A percentile compares a stretch with the other conserved stretches of the same genome.
These are phyloP conservation scores for Pythium phragmitis DNA, from an alignment of 352 stramenopile species.

Conservation along the genomic window DNA sequence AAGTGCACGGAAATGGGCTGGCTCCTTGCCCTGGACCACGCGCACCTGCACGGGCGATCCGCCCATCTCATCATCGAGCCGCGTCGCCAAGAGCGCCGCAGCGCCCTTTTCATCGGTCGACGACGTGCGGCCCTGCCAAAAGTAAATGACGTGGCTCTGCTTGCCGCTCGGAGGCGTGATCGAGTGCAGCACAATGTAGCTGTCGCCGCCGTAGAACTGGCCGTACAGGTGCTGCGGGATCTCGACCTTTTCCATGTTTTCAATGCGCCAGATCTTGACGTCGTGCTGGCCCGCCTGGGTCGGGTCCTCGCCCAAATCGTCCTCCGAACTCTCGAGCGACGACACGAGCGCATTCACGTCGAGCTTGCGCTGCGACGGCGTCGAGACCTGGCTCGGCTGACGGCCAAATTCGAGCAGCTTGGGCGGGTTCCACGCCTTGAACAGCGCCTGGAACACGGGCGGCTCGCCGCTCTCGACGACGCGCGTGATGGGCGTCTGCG, in stretches of 20 bases:
- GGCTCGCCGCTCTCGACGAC: slow-evolving; percentile 85
- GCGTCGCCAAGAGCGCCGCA: slow-evolving; percentile 57
- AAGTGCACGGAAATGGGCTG: slow-evolving; percentile 84
- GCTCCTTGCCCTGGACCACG: slow-evolving; percentile 87
- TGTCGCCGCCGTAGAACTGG: slow-evolving; percentile 94
- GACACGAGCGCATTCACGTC: slow-evolving; percentile 64
- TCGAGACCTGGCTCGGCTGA: slow-evolving; percentile 49
- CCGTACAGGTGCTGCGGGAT: slow-evolving; percentile 81
- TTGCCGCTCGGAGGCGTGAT: slow-evolving; percentile 64
- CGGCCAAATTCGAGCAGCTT: slow-evolving; percentile 67
- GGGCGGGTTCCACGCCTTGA: slow-evolving; percentile 74
- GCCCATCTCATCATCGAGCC: slow-evolving; percentile 85
- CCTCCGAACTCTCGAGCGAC: slow-evolving; percentile 44
- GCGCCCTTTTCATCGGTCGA: slow-evolving; percentile 88
- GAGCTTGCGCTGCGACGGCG: slow-evolving; percentile 44
- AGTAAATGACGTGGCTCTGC: slow-evolving; percentile 88
- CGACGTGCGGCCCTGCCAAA: slow-evolving; percentile 88
- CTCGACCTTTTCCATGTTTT: slow-evolving; percentile 88
- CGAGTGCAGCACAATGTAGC: slow-evolving; percentile 93
- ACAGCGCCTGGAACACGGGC: slow-evolving; percentile 83
- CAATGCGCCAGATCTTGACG: slow-evolving; percentile 90
- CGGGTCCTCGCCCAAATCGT: slow-evolving; percentile 68
- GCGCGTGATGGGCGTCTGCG: slow-evolving; percentile 77
- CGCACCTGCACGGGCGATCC: slow-evolving; percentile 84
- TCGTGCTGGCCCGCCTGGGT: slow-evolving; percentile 73